These are phyloP conservation scores for Alternaria viburni DNA, from an alignment of 2,329 filamentous ascomycete species.

Conservation along the genomic window DNA sequence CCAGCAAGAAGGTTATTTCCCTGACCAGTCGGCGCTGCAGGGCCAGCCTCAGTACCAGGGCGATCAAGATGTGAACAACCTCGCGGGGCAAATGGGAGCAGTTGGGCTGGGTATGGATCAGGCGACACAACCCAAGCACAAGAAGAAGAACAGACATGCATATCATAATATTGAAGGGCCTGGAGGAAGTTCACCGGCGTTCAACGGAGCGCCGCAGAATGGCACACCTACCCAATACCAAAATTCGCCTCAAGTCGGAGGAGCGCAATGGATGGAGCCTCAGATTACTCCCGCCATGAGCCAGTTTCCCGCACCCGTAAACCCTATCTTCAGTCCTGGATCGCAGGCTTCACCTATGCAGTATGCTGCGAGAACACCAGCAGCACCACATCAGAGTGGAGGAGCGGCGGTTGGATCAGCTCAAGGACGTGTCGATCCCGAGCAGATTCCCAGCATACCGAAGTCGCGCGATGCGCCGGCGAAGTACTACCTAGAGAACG, in stretches of 20 bases:
- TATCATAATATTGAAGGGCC: conserved; percentile 84
- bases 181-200: conserved; percentile 68
- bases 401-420: conserved; percentile 62
- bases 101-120: conserved; percentile 46
- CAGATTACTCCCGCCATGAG: conserved; percentile 56
- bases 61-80: conserved; percentile 43
- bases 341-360: conserved; percentile 45
- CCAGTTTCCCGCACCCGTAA: conserved; percentile 67
- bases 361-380: conserved; percentile 41
- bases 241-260: conserved; percentile 36
- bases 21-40: conserved; percentile 40
- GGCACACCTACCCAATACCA: conserved; percentile 64
- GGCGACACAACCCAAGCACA: conserved; percentile 59
- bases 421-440: conserved; percentile 80
- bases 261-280: conserved; percentile 50
- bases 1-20: conserved; percentile 52
- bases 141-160: conserved; percentile 95
- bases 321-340: conserved; percentile 59
- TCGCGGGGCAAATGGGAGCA: conserved; percentile 37
- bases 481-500: conserved; percentile 81
- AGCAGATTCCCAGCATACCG: conserved; percentile 92
- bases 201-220: conserved; percentile 70
- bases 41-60: conserved; percentile 25
- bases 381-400: conserved; percentile 30
- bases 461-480: conserved; percentile 81